Percentiles rank a stretch among this genome's conserved stretches.
phyloP scores from a whole-genome alignment of 1,284 basidiomycete species.

The Ganoderma resinaceum region DNA sequence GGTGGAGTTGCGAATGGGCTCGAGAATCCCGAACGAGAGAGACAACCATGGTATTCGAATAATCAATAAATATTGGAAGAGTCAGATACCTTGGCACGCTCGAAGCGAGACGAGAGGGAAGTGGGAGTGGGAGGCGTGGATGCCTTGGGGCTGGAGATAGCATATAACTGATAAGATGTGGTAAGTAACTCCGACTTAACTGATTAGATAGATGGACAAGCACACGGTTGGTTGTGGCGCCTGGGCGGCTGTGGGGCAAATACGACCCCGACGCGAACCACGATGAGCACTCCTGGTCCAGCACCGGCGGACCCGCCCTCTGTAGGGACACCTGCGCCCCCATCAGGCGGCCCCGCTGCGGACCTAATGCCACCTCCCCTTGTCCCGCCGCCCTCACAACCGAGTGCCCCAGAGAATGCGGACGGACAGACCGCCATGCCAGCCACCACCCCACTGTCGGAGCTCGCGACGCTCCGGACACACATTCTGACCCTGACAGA shows the following conservation, averaged over 20 bases:
- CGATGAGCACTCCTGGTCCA: constrained; percentile 25
- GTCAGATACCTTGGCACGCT: too few relatives aligned
- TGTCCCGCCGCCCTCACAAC: background rate
- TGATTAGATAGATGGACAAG: background rate
- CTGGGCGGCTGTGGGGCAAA: background rate
- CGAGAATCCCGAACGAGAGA: too few relatives aligned
- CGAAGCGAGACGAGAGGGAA: too few relatives aligned
- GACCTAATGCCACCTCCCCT: constrained; percentile 21
- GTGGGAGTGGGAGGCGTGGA: too few relatives aligned
- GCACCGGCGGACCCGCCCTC: constrained; percentile 3
- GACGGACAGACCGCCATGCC: background rate
- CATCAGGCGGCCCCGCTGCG: constrained; percentile 1
- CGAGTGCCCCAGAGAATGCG: background rate
- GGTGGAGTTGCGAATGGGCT: too few relatives aligned
- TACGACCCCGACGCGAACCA: constrained; percentile 15
- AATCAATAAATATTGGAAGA: too few relatives aligned
- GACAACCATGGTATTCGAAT: too few relatives aligned
- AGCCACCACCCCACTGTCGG: constrained; percentile 12
- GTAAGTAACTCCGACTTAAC: background rate
- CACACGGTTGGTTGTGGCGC: background rate
- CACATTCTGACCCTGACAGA: constrained; percentile 56
- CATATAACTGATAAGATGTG: background rate
- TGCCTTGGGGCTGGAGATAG: too few relatives aligned
- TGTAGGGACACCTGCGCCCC: background rate
- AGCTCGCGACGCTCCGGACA: constrained; percentile 40